Evolutionary conservation across 164 flowering plant genomes (phyloP).

Genomic region (Vitis rotundifolia): DNA sequence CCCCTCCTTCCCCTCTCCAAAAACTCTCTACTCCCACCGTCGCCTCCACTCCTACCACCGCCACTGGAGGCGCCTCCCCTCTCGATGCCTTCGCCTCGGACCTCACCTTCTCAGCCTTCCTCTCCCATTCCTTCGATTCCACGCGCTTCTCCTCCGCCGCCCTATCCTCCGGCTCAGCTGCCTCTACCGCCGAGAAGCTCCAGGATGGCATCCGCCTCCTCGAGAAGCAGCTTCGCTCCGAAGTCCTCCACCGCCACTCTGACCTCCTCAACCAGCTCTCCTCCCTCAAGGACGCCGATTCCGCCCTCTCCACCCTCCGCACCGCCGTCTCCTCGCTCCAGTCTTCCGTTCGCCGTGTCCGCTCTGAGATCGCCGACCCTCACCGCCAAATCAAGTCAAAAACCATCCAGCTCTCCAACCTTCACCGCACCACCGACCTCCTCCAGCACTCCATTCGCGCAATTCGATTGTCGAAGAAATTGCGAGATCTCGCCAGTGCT

Average conservation of each 20-base stretch:
- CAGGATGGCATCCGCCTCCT: conserved; percentile 79
- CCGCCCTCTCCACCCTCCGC: conserved; percentile 73
- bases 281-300: conserved; percentile 67
- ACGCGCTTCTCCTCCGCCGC: conserved; percentile 89
- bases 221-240: conserved; percentile 78
- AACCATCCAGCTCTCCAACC: conserved; percentile 65
- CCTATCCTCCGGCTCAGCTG: conserved; percentile 90
- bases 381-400: conserved; percentile 48
- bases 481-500: conserved; percentile 49
- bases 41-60: conserved; percentile 22
- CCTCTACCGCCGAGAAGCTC: conserved; percentile 86
- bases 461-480: conserved; percentile 62
- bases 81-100: conserved; percentile 74
- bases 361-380: conserved; percentile 88
- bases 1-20: conserved; percentile 52
- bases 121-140: conserved; percentile 79
- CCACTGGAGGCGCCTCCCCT: conserved; percentile 30
- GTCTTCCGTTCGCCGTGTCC: conserved; percentile 67
- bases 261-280: conserved; percentile 78
- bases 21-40: conserved; percentile 53
- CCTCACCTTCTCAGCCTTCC: conserved; percentile 83
- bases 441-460: conserved; percentile 65
- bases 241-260: conserved; percentile 73
- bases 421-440: conserved; percentile 57
- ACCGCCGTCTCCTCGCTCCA: conserved; percentile 73